Base-by-base conservation (phyloP, 176 grass and related monocot genomes). In the Bromus sterilis region DNA sequence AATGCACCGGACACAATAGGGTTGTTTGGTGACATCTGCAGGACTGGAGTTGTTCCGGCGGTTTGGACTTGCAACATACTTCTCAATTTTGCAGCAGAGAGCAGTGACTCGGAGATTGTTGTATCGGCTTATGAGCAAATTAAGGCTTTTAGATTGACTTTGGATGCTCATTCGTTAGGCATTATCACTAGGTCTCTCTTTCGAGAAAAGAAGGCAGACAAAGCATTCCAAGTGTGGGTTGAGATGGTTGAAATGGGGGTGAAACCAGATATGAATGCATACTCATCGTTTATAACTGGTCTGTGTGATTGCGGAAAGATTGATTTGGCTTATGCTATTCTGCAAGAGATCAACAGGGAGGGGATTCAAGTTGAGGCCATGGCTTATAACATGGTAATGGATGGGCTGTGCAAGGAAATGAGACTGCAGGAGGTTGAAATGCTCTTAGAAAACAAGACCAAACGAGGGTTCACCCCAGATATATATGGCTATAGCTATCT, bases 361-460 rank as follows among this genome's bases (percentile, higher is more conserved):
- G 84, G 74, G 13, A 21, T 94, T 34, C 21, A 56, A 42, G 70
- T 92, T 68, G 78, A 84, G 34, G 53, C 60, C 53, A 61, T 92
- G 28, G 77, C 86, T 68, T 94, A 92, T 90, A 91, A 97, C 82
- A 89, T 82, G 77, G 72, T 97, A 61, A 90, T 97, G 65, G 60
- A 68, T 88, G 83, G 87, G 35, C 83, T 97, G 37, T 97, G 85
- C 92, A 89, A 94, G 77, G 85, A 91, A 68, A 88, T 80, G 65
- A 92, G 59, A 89, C 23, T 92, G 67, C 72, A 85, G 15, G 83
- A 90, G 77, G 94, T 74, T 75, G 92, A 92, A 88, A 78, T 92
- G 20, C 85, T 97, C 85, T 86, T 94, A 75, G 80, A 92, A 79
- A 86, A 33, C 31, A 94, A 89, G 87, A 9, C 31, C 5, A 84